phyloP scores from a whole-genome alignment of 108 stramenopile genomes.

The Aurantiochytrium sp. region DNA sequence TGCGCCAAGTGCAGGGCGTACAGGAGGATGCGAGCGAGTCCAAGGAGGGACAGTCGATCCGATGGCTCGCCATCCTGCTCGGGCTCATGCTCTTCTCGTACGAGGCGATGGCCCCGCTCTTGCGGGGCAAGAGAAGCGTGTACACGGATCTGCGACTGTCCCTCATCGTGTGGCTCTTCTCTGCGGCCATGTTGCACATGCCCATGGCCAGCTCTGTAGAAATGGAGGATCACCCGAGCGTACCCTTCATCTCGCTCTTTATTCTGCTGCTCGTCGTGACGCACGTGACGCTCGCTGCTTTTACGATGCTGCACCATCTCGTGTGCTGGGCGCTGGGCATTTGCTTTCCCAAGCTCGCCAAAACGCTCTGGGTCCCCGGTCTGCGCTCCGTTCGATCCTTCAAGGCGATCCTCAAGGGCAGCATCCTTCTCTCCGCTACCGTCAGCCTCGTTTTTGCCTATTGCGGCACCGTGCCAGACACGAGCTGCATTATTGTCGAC shows the following conservation, averaged over 20 bases:
- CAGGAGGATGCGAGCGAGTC: neutral
- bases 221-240: neutral
- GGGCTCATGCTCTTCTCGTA: neutral
- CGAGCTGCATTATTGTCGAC: neutral
- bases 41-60: neutral
- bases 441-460: neutral
- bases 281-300: neutral
- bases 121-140: neutral
- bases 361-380: conserved; percentile 6
- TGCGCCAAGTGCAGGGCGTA: neutral
- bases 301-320: neutral
- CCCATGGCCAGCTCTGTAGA: neutral
- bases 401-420: neutral
- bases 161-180: conserved; percentile 8
- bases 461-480: neutral
- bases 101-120: neutral
- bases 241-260: neutral
- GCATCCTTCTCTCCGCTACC: neutral
- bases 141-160: neutral
- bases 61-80: neutral
- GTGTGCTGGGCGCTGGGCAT: neutral
- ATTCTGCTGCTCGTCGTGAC: neutral
- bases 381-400: neutral
- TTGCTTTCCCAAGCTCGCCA: neutral
- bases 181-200: neutral